These are phyloP conservation scores for Pseudocercospora eumusae DNA, from an alignment of 2,329 filamentous ascomycete genomes.

Conservation along the genomic window DNA sequence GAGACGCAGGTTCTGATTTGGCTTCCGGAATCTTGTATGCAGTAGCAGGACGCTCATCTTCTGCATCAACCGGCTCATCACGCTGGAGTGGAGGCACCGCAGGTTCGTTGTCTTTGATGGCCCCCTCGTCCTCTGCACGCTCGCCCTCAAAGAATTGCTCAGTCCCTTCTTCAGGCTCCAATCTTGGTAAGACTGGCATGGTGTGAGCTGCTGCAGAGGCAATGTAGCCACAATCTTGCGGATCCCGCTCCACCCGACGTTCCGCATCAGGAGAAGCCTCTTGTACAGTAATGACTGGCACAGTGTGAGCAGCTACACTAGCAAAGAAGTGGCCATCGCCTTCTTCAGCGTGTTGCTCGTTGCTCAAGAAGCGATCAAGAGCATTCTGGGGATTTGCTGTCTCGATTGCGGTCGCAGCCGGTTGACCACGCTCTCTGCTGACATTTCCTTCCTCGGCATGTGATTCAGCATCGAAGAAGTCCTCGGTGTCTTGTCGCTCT, in stretches of 20 bases:
- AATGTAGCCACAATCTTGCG: constrained; percentile 10
- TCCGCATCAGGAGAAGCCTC: background rate
- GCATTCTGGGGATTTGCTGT: background rate
- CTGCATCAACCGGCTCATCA: background rate
- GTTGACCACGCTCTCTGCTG: constrained; percentile 2
- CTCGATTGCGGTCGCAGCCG: background rate
- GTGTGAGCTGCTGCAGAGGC: constrained; percentile 28
- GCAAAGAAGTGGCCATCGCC: constrained; percentile 12
- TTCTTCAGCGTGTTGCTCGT: constrained; percentile 6
- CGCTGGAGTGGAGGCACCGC: constrained; percentile 10
- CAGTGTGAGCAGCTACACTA: constrained; percentile 26
- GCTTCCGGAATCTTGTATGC: constrained; percentile 21
- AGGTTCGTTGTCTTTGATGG: background rate
- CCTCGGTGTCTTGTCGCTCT: constrained; percentile 8
- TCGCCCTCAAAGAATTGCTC: background rate
- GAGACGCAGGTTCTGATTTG: constrained; percentile 23
- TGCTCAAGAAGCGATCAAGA: constrained; percentile 14
- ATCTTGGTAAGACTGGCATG: constrained; percentile 16
- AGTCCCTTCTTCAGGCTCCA: constrained; percentile 1
- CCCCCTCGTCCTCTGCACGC: background rate
- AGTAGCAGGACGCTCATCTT: constrained; percentile 17
- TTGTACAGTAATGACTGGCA: constrained; percentile 14
- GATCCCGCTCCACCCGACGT: background rate
- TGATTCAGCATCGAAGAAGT: constrained; percentile 17
- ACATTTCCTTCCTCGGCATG: constrained; percentile 9